Base-by-base conservation (phyloP, 1,284 basidiomycete genomes). In the Meira miltonrushii region DNA sequence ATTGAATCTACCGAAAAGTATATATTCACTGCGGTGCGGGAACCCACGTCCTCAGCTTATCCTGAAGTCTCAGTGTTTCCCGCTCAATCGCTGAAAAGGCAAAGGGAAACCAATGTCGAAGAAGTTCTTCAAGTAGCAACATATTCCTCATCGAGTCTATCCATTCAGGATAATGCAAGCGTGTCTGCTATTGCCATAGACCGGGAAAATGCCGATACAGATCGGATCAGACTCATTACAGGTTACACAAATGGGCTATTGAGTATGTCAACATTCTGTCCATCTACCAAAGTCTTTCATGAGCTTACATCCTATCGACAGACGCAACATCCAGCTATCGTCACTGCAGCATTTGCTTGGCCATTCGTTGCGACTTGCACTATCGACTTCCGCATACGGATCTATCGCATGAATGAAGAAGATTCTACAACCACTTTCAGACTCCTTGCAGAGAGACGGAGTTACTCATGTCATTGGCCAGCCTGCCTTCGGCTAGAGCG, bases 401-500 rank as follows among this genome's bases (percentile, higher is more conserved):
- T 53, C 2, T 53, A 41, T 15, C 19, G 50, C 3, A 2, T 41
- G 17, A 6, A n/a, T 12, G 50, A 19, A 28, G 43, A 17, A 44
- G 43, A 8, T 25, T 8, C 3, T 3, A 44, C 23, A 4, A 53
- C 19, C 19, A 33, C 50, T 19, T 5, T 39, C 8, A n/a, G 11
- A 33, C 25, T 39, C 2, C 2, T 39, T 15, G 50, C 23, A 25
- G 50, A 53, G 23, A 53, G 37, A 33, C 12, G 38, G 15, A 53
- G 21, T 13, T 53, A 53, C 25, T 53, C 50, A n/a, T 53, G 50
- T 33, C 50, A 53, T 33, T 53, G 50, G 50, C 50, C 50, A 39
- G 50, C 50, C 2, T 38, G 21, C n/a, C 39, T 53, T 39, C 50
- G 28, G 19, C 50, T 53, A 2, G 50, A 53, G 5, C 50, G 21